These are phyloP conservation scores for Pseudopyricularia javanii DNA, from an alignment of 2,329 filamentous ascomycete genomes.

Conservation along the genomic window DNA sequence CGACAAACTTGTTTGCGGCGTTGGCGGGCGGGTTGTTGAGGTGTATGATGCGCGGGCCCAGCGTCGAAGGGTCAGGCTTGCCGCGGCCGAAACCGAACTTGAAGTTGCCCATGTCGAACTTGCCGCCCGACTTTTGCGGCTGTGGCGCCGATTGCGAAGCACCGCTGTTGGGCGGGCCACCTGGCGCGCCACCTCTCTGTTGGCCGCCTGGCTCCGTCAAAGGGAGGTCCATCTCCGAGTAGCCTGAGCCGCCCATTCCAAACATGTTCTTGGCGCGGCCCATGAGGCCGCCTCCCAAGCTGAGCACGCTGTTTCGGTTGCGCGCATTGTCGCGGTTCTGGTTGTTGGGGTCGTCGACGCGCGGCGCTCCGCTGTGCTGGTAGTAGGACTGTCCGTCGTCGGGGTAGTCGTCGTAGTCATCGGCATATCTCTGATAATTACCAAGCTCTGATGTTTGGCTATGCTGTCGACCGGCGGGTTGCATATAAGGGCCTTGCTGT, in stretches of 20 bases:
- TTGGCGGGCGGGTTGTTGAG: slow-evolving; percentile 96
- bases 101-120: slow-evolving; percentile 63
- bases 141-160: slow-evolving; percentile 18
- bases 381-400: slow-evolving; percentile 75
- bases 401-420: slow-evolving; percentile 70
- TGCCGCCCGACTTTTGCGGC: slow-evolving; percentile 34
- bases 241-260: slow-evolving; percentile 66
- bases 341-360: slow-evolving; percentile 37
- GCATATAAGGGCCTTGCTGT: slow-evolving; percentile 29
- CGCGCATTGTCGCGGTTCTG: slow-evolving; percentile 42
- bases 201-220: slow-evolving; percentile 60
- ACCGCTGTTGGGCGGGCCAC: slow-evolving; percentile 13
- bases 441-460: slow-evolving; percentile 71
- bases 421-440: slow-evolving; percentile 86
- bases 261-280: slow-evolving; percentile 83
- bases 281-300: slow-evolving; percentile 74
- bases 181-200: slow-evolving; percentile 21
- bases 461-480: slow-evolving; percentile 31
- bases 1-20: slow-evolving; percentile 74
- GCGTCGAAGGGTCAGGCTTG: slow-evolving; percentile 77
- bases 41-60: slow-evolving; percentile 86
- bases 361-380: slow-evolving; percentile 55
- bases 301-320: slow-evolving; percentile 80
- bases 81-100: slow-evolving; percentile 82
- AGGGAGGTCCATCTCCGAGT: slow-evolving; percentile 97